These are phyloP conservation scores for Fusarium lateritium DNA, from an alignment of 2,329 filamentous ascomycete species.

Conservation along the genomic window DNA sequence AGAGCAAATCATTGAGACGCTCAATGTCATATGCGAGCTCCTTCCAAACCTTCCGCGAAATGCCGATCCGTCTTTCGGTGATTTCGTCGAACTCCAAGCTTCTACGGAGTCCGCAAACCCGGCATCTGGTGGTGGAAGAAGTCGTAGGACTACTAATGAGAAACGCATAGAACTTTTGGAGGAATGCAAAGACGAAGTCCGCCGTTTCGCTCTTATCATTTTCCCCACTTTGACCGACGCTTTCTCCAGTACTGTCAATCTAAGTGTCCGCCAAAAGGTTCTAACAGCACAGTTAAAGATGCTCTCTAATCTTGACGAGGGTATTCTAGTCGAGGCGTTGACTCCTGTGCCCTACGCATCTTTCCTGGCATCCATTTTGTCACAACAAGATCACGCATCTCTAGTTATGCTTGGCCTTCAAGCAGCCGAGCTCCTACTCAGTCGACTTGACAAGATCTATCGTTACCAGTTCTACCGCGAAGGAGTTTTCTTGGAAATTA, in stretches of 20 bases:
- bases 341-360: conserved; percentile 94
- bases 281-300: conserved; percentile 97
- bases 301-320: conserved; percentile 92
- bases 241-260: conserved; percentile 97
- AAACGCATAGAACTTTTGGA: conserved; percentile 86
- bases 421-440: conserved; percentile 88
- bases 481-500: conserved; percentile 93
- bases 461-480: conserved; percentile 97
- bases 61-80: conserved; percentile 60
- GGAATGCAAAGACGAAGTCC: conserved; percentile 87
- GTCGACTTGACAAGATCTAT: conserved; percentile 88
- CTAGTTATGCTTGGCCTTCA: conserved; percentile 90
- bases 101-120: conserved; percentile 59
- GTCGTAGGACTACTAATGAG: conserved; percentile 73
- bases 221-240: conserved; percentile 96
- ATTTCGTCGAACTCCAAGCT: conserved; percentile 61
- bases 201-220: conserved; percentile 91
- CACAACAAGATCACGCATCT: conserved; percentile 91
- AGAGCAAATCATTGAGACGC: conserved; percentile 96
- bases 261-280: conserved; percentile 95
- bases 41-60: conserved; percentile 80
- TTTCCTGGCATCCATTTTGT: conserved; percentile 93
- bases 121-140: conserved; percentile 52
- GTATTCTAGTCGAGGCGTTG: conserved; percentile 87
- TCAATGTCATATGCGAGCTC: conserved; percentile 97